phyloP scores from a whole-genome alignment of 2,329 filamentous ascomycete species.

The Aspergillus pseudoterreus region DNA sequence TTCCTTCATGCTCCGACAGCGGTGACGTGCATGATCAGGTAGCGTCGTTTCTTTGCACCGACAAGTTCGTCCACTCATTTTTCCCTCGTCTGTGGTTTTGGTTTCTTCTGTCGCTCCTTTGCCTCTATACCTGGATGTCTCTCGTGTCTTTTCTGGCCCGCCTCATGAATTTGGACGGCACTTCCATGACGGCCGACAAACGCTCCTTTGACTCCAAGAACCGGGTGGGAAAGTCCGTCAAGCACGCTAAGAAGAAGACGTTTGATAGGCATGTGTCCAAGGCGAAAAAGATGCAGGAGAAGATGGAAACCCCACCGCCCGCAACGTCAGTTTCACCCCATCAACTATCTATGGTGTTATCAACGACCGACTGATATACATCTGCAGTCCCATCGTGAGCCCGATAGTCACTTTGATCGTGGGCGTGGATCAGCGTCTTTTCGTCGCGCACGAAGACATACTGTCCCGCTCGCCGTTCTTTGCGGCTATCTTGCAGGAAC shows the following conservation, averaged over 20 bases:
- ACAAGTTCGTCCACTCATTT: conserved; percentile 39
- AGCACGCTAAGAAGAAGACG: conserved; percentile 67
- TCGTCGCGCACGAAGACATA: conserved; percentile 93
- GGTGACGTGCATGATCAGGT: conserved; percentile 48
- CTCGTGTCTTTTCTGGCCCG: conserved; percentile 35
- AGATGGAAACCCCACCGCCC: conserved; percentile 57
- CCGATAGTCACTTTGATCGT: conserved; percentile 86
- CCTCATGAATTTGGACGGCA: conserved; percentile 22
- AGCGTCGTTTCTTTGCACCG: conserved; percentile 39
- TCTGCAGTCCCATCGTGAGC: conserved; percentile 50
- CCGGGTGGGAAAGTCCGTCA: conserved; percentile 83
- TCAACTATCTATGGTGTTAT: background rate
- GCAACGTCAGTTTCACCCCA: conserved; percentile 40
- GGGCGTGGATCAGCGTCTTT: conserved; percentile 79
- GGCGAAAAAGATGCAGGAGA: conserved; percentile 83
- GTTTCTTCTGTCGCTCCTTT: conserved; percentile 32
- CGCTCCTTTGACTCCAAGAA: conserved; percentile 81
- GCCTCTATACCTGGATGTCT: conserved; percentile 49
- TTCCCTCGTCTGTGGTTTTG: conserved; percentile 26
- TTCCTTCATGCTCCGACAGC: conserved; percentile 32
- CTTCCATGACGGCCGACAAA: conserved; percentile 72
- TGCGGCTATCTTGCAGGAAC: conserved; percentile 64
- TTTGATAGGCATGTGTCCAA: conserved; percentile 70
- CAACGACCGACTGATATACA: conserved; percentile 12
- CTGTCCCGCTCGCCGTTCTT: conserved; percentile 84